Evolutionary conservation across 495 filamentous ascomycete species (phyloP).

Genomic region (Delitschia confertaspora): DNA sequence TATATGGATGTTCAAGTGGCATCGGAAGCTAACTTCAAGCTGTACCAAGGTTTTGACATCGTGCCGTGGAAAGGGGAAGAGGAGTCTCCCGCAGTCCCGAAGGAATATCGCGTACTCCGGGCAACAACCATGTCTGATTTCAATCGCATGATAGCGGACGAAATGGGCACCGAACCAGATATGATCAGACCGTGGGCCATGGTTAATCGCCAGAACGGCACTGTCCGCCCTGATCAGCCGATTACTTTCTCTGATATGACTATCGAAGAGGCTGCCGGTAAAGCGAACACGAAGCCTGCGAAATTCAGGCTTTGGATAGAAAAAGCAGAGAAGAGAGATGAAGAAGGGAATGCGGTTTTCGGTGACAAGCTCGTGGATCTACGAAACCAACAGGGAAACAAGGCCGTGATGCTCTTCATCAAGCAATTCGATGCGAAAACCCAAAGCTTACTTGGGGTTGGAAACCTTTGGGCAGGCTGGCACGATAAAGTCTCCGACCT

Average conservation of each 20-base stretch:
- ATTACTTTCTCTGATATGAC: conserved; percentile 68
- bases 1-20: conserved; percentile 77
- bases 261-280: conserved; percentile 68
- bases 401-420: conserved; percentile 74
- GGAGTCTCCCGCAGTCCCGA: conserved; percentile 49
- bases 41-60: conserved; percentile 79
- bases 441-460: conserved; percentile 66
- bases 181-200: conserved; percentile 83
- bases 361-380: conserved; percentile 44
- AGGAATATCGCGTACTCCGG: conserved; percentile 58
- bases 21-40: conserved; percentile 66
- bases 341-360: conserved; percentile 62
- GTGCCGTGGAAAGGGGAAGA: conserved; percentile 53
- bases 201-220: conserved; percentile 98
- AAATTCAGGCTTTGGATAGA: conserved; percentile 75
- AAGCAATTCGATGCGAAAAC: conserved; percentile 78
- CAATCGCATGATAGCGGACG: conserved; percentile 55
- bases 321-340: conserved; percentile 58
- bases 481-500: conserved; percentile 82
- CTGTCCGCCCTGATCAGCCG: conserved; percentile 78
- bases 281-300: conserved; percentile 57
- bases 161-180: conserved; percentile 52
- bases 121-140: conserved; percentile 68
- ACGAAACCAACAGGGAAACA: conserved; percentile 34
- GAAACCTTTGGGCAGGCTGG: conserved; percentile 76